phyloP scores from a whole-genome alignment of 257 asterid genomes.

The Solanum chmielewskii region DNA sequence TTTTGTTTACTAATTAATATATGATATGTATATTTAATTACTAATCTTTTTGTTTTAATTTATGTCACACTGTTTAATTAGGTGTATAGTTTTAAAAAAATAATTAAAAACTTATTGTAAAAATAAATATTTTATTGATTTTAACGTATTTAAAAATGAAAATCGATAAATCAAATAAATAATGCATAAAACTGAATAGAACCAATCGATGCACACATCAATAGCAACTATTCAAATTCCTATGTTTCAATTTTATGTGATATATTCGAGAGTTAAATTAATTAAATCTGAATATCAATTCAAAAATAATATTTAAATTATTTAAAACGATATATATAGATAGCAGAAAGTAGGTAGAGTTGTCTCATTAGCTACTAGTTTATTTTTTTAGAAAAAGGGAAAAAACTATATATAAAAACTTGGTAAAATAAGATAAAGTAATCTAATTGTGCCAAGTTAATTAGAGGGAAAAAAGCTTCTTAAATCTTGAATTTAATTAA shows the following conservation, averaged over 20 bases:
- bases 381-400: too few relatives aligned
- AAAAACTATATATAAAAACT: too few relatives aligned
- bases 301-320: too few relatives aligned
- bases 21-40: not conserved
- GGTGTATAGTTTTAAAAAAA: too few relatives aligned
- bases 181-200: fast-evolving
- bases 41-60: not conserved
- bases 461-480: not conserved
- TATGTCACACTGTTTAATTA: fast-evolving
- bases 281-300: not conserved
- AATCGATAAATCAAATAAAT: fast-evolving
- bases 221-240: too few relatives aligned
- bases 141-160: too few relatives aligned
- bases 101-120: not conserved
- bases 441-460: too few relatives aligned
- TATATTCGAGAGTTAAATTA: not conserved
- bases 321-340: too few relatives aligned
- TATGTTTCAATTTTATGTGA: not conserved
- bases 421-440: not conserved
- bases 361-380: not conserved
- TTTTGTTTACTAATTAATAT: not conserved
- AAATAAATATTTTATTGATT: not conserved
- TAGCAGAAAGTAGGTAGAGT: not conserved
- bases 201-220: too few relatives aligned
- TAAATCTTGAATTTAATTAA: not conserved